Evolutionary conservation across 179 eudicot genomes (phyloP), one percentile per base, ranked within the genome.

Genomic region (Beta macrorhiza): DNA sequence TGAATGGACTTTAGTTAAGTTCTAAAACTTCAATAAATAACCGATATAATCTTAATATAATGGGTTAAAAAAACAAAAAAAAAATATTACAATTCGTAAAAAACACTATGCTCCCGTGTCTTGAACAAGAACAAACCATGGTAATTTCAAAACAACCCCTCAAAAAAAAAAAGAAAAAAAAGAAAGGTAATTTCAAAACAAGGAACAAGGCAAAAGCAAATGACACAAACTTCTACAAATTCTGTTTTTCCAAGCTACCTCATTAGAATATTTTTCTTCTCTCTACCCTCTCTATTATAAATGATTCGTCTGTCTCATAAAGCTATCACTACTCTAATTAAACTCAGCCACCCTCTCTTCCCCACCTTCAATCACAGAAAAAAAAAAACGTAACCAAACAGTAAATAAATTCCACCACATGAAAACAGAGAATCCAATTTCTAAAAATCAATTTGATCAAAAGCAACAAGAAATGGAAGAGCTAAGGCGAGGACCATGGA

Each of bases 401-500:
- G 52, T 16, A 78, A 16, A 14, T 3, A 14, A 45, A 45, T 17
- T 17, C 45, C 55, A 42, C 29, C 20, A 45, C 2, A 75, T 75
- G 78, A 75, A 75, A 75, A 44, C 32, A 37, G 67, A 68, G 56
- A 68, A 0, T 5, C 58, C 16, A 37, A 10, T 22, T 19, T 42
- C 47, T 55, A n/a, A 67, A 14, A 53, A n/a, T 15, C 63, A 77
- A 53, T 49, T 56, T 0, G 76, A 78, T 69, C 51, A 85, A 74
- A 73, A 22, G 42, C 78, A 84, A 76, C 84, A 78, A 37, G 62
- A 83, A 64, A 80, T 81, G 2, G 84, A 76, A 76, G 87, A 84
- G 16, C 64, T 93, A 79, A 91, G 97, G 72, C 92, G 92, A 82
- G 98, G 98, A 29, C 95, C 98, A 78, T 93, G 98, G 98, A 92